These are phyloP conservation scores for Lobulomyces angularis DNA, from an alignment of 192 early-diverging fungal genomes.

Conservation along the genomic window DNA sequence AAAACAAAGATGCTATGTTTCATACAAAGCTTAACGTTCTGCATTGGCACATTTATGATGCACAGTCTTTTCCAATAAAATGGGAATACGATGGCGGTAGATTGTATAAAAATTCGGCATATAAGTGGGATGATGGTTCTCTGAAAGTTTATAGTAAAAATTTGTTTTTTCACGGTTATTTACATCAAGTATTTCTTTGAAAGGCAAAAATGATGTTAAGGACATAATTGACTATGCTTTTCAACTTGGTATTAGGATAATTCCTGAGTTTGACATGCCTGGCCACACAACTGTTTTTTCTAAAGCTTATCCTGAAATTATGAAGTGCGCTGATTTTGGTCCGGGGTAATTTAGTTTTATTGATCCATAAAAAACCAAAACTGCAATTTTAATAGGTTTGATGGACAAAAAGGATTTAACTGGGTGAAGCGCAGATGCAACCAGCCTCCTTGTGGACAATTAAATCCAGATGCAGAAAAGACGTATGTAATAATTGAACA, in stretches of 20 bases:
- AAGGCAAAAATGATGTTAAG: constrained; percentile 51
- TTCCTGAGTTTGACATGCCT: constrained; percentile 86
- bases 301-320: constrained; percentile 1
- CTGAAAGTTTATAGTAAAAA: no score
- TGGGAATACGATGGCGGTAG: no score
- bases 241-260: constrained; percentile 69
- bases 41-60: constrained; percentile 29
- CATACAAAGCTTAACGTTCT: no score
- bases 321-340: constrained; percentile 1
- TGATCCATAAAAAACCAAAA: constrained; percentile 31
- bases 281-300: constrained; percentile 53
- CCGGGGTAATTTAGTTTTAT: not conserved
- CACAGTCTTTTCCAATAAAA: constrained; percentile 11
- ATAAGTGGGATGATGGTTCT: no score
- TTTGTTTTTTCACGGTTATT: no score
- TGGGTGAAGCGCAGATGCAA: constrained; percentile 3
- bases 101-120: no score
- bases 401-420: no score
- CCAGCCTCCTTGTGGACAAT: constrained; percentile 72
- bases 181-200: no score
- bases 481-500: constrained; percentile 49
- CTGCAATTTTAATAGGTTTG: constrained; percentile 42
- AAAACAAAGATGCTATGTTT: no score
- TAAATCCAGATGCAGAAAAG: constrained; percentile 37
- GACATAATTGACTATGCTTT: constrained; percentile 59